Conservation (phyloP, 805 yeast species). For the Metschnikowia lunata region DNA sequence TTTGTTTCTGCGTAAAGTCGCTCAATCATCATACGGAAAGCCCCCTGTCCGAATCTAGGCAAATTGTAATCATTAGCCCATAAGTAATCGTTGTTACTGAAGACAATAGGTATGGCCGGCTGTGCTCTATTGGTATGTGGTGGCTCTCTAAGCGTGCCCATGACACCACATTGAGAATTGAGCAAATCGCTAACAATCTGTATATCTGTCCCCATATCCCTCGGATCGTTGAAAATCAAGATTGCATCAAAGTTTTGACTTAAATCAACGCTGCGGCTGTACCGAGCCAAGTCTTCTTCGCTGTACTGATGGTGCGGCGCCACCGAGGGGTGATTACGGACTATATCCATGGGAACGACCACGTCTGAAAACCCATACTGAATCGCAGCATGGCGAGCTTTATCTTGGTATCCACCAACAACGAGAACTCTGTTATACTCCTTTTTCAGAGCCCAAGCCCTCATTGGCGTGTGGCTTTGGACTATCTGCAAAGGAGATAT, state of each 20-base stretch:
- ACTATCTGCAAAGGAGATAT: conserved; percentile 64
- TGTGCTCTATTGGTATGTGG: conserved; percentile 8
- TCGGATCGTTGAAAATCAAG: conserved; percentile 81
- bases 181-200: conserved; percentile 74
- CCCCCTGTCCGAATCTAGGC: conserved; percentile 91
- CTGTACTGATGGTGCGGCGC: conserved; percentile 67
- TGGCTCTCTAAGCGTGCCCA: conserved; percentile 53
- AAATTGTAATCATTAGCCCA: conserved; percentile 82
- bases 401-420: conserved; percentile 75
- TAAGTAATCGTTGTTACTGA: conserved; percentile 76
- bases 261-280: conserved; percentile 29
- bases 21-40: conserved; percentile 62
- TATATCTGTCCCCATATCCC: conserved; percentile 81
- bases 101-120: conserved; percentile 68
- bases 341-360: conserved; percentile 66
- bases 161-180: conserved; percentile 54
- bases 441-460: conserved; percentile 45
- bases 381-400: conserved; percentile 67
- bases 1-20: conserved; percentile 54
- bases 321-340: conserved; percentile 51
- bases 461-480: conserved; percentile 86
- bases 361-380: conserved; percentile 77
- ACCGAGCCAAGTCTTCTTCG: conserved; percentile 40
- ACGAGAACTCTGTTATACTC: conserved; percentile 61
- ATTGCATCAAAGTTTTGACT: conserved; percentile 62